Percentiles rank a stretch among this genome's conserved stretches.
phyloP scores from a whole-genome alignment of 106 monocot species.

The Gastrodia elata region DNA sequence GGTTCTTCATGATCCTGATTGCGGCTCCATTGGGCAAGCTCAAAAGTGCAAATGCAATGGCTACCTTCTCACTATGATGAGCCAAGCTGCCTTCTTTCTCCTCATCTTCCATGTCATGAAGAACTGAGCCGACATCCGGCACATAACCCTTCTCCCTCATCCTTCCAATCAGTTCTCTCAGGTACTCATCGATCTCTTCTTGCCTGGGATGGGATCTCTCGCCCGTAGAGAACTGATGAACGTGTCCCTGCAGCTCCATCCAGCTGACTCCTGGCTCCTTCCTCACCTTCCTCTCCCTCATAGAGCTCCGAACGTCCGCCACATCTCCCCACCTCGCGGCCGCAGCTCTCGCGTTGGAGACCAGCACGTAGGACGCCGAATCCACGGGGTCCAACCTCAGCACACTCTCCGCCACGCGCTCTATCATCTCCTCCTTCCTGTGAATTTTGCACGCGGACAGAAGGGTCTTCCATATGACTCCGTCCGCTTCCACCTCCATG shows the following conservation, averaged over 20 bases:
- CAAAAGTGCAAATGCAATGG: constrained; percentile 46
- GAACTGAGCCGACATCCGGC: constrained; percentile 38
- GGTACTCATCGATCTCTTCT: constrained; percentile 27
- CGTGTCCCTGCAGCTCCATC: constrained; percentile 52
- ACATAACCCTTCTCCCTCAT: constrained; percentile 48
- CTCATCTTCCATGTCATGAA: constrained; percentile 73
- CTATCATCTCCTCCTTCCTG: constrained; percentile 42
- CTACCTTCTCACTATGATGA: constrained; percentile 60
- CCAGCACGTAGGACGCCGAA: constrained; percentile 55
- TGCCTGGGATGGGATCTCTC: constrained; percentile 30
- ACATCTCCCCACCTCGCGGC: constrained; percentile 48
- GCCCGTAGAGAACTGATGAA: constrained; percentile 54
- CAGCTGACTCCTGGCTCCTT: constrained; percentile 72
- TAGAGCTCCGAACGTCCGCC: constrained; percentile 34
- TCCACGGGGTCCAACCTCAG: constrained; percentile 50
- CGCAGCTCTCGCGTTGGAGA: constrained; percentile 55
- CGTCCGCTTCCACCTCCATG: constrained; percentile 47
- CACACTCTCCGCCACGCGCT: constrained; percentile 44
- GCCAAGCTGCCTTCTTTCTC: constrained; percentile 59
- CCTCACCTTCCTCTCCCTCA: constrained; percentile 52
- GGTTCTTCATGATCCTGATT: constrained; percentile 54
- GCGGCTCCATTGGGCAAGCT: constrained; percentile 21
- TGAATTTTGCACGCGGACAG: constrained; percentile 59
- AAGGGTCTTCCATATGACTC: constrained; percentile 75
- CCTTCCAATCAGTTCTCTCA: constrained; percentile 32